Conservation (phyloP, 305 asterid genomes). For the Fraxinus paxiana region DNA sequence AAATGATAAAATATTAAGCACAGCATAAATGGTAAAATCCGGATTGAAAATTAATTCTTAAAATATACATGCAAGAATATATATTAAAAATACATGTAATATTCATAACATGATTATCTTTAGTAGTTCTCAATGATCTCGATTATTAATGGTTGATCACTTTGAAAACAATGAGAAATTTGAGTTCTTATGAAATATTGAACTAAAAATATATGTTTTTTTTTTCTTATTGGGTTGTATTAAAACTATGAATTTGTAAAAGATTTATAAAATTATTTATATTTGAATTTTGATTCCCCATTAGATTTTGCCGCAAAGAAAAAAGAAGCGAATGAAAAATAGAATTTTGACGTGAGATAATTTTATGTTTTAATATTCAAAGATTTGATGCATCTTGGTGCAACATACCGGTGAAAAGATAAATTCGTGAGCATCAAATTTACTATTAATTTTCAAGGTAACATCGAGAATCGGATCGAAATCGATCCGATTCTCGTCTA, state of each 20-base stretch:
- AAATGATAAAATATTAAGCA: not conserved
- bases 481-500: not conserved
- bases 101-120: not conserved
- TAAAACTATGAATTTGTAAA: not conserved
- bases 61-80: too few species aligned
- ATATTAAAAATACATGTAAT: not conserved
- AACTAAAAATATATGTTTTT: too few species aligned
- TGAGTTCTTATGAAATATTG: not conserved
- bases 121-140: not conserved
- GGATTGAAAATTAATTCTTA: too few species aligned
- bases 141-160: not conserved
- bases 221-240: not conserved
- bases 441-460: not conserved
- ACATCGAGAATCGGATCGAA: not conserved
- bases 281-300: too few species aligned
- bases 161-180: too few species aligned
- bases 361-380: not conserved
- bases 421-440: too few species aligned
- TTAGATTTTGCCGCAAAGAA: not conserved
- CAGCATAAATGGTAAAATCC: too few species aligned
- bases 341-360: too few species aligned
- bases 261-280: too few species aligned
- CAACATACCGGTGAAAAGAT: not conserved
- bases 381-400: not conserved
- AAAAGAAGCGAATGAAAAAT: too few species aligned